These are phyloP conservation scores for Poronia punctata DNA, from an alignment of 495 filamentous ascomycete species.

Conservation along the genomic window DNA sequence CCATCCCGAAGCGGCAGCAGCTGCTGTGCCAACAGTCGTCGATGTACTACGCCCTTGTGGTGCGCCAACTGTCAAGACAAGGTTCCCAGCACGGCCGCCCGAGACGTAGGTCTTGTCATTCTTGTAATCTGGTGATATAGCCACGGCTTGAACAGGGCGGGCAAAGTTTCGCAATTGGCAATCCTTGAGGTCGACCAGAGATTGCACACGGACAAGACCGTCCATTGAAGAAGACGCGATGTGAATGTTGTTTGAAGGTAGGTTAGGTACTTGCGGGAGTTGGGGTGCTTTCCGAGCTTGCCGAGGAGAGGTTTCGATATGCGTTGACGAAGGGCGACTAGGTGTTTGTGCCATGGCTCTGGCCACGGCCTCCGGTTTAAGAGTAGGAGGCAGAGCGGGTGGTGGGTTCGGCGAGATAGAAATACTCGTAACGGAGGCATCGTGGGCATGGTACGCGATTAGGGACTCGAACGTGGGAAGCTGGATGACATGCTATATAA, in stretches of 20 bases:
- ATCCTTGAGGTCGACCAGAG: constrained; percentile 65
- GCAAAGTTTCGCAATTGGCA: constrained; percentile 89
- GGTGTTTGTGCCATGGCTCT: constrained; percentile 39
- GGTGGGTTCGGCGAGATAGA: constrained; percentile 89
- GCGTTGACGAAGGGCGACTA: constrained; percentile 40
- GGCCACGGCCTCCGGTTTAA: constrained; percentile 45
- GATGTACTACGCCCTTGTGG: constrained; percentile 69
- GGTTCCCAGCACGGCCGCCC: constrained; percentile 79
- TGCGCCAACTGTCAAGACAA: constrained; percentile 83
- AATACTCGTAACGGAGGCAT: constrained; percentile 79
- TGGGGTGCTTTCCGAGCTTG: constrained; percentile 39
- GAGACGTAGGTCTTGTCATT: constrained; percentile 81
- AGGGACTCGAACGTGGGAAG: constrained; percentile 72
- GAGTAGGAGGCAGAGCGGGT: constrained; percentile 48
- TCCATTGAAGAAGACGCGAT: constrained; percentile 93
- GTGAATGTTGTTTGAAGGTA: constrained; percentile 78
- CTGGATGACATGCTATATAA: constrained; percentile 69
- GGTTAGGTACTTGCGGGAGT: constrained; percentile 50
- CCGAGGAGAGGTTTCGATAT: constrained; percentile 44
- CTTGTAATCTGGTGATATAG: constrained; percentile 87
- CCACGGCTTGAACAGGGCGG: constrained; percentile 80
- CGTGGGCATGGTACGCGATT: constrained; percentile 82
- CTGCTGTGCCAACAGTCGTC: constrained; percentile 69
- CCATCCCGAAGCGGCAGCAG: constrained; percentile 85
- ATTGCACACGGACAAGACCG: constrained; percentile 85